Conservation (phyloP, 495 filamentous ascomycete species). For the Entonaema liquescens region DNA sequence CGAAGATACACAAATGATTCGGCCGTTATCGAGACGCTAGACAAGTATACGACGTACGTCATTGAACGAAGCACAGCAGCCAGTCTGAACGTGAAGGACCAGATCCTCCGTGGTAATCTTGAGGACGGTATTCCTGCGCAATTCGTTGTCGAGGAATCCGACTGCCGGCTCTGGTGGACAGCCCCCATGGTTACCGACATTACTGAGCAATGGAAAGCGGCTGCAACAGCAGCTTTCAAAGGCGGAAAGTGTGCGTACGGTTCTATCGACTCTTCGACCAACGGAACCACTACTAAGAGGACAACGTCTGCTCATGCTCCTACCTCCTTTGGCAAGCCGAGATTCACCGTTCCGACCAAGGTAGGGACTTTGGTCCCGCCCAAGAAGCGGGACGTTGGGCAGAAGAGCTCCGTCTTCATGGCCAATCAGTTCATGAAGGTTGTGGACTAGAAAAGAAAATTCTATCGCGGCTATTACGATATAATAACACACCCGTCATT, state of each 20-base stretch:
- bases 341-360: constrained; percentile 28
- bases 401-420: constrained; percentile 31
- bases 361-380: constrained; percentile 17
- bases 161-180: constrained; percentile 66
- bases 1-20: constrained; percentile 44
- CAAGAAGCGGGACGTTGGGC: constrained; percentile 22
- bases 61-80: constrained; percentile 40
- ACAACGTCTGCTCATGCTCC: constrained; percentile 13
- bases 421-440: constrained; percentile 46
- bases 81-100: constrained; percentile 53
- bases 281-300: constrained; percentile 26
- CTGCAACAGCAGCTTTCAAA: constrained; percentile 50
- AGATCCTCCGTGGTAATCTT: constrained; percentile 48
- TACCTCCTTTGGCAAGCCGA: constrained; percentile 37
- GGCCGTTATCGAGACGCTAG: constrained; percentile 56
- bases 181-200: constrained; percentile 58
- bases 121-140: constrained; percentile 56
- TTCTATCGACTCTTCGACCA: constrained; percentile 22
- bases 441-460: constrained; percentile 37
- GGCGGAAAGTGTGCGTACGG: constrained; percentile 48
- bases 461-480: constrained; percentile 5
- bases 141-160: constrained; percentile 62
- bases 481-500: constrained; percentile 6
- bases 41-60: constrained; percentile 58
- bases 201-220: constrained; percentile 58